Evolutionary conservation across 2,329 filamentous ascomycete species (phyloP), one percentile per base, ranked within the genome.

Genomic region (Colletotrichum godetiae): DNA sequence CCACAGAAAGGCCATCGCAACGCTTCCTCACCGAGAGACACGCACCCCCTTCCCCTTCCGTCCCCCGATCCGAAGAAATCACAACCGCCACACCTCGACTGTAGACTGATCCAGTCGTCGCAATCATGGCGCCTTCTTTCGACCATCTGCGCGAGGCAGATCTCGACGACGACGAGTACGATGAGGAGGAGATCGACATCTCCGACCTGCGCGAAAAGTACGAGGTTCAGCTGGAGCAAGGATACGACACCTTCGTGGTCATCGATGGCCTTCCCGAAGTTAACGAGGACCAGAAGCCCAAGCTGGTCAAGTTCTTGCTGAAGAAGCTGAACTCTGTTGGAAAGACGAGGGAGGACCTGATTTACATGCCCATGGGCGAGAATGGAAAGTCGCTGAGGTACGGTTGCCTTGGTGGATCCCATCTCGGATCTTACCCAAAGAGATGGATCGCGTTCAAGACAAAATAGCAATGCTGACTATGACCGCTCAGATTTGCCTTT

Each of bases 191-290:
- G 83, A 93, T 98, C 84, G 96, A 98, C 83, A 95, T 97, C 83
- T 96, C 94, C 78, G 96, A 99, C 86, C 90, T 99, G 78, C 91
- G 92, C 83, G 95, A 97, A 84, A 95, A 97, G 85, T 98, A 95
- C 83, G 95, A 98, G 86, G 95, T 98, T 75, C 94, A 96, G 82
- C 89, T 98, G 77, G 97, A 99, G 84, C 94, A 97, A 84, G 97
- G 97, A 72, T 93, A 98, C 79, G 97, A 99, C 83, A 93, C 95
- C 76, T 99, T 99, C 81, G 94, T 99, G 76, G 95, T 98, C 75
- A 91, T 98, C 82, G 97, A 99, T 84, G 97, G 97, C 77, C 91
- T 99, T 56, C 97, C 97, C 77, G 87, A 93, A 76, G 96, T 99
- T 76, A 94, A 88, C 72, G 94, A 95, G 83, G 96, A 97, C 62